Evolutionary conservation across 768 basidiomycete genomes (phyloP).

Genomic region (Mycena capillaripes): DNA sequence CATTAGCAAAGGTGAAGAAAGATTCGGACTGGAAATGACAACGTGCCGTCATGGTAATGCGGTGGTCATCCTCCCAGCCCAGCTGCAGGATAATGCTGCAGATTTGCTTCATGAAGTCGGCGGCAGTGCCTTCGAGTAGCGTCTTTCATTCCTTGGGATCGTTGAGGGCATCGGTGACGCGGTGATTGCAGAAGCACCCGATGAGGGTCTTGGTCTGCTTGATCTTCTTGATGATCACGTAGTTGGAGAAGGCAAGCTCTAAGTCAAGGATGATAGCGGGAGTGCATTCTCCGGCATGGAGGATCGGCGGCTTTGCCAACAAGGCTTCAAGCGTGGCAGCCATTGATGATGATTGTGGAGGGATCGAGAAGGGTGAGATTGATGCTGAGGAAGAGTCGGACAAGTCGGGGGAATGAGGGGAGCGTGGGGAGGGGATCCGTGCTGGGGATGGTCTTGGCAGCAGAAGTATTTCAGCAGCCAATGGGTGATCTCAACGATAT

Average conservation of each 20-base stretch:
- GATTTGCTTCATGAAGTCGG: not conserved
- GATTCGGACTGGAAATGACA: not conserved
- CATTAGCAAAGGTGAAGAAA: not conserved
- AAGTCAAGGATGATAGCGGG: not conserved
- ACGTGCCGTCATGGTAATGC: not conserved
- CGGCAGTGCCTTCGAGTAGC: not conserved
- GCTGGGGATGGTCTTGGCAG: not conserved
- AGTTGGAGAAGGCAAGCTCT: not conserved
- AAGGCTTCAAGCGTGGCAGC: not conserved
- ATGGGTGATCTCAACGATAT: too few relatives aligned
- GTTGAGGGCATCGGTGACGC: not conserved
- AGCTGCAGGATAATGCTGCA: not conserved
- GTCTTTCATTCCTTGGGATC: too few relatives aligned
- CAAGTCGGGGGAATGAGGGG: too few relatives aligned
- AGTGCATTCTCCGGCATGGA: not conserved
- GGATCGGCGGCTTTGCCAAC: not conserved
- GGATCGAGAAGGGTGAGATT: not conserved
- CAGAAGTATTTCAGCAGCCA: too few relatives aligned
- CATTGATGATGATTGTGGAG: not conserved
- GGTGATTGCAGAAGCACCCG: slow-evolving; percentile 1
- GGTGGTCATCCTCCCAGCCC: not conserved
- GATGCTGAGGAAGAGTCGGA: not conserved
- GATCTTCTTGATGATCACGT: not conserved
- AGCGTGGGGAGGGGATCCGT: not conserved
- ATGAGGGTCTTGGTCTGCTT: not conserved